Evolutionary conservation across 441 rosid species (phyloP).

Genomic region (Erodium trifolium): DNA sequence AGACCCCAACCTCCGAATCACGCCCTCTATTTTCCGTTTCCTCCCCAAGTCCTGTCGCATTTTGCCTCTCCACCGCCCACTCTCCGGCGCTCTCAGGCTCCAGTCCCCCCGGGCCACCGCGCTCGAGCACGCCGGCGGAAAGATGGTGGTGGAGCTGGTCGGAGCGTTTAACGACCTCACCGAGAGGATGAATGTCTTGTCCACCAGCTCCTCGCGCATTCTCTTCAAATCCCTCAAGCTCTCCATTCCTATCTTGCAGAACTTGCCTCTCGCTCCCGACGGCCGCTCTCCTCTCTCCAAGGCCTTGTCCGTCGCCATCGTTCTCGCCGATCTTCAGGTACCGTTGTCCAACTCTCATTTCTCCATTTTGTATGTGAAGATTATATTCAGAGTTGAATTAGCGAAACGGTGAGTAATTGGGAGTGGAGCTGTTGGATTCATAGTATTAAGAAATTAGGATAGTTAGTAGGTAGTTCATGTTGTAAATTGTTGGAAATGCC

Average conservation of each 20-base stretch:
- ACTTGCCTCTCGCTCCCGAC: constrained; percentile 52
- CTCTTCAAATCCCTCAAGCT: constrained; percentile 81
- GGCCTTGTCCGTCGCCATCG: constrained; percentile 71
- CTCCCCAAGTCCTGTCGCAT: neutral
- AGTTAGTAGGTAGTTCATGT: no score
- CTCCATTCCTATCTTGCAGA: constrained; percentile 67
- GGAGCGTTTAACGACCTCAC: constrained; percentile 86
- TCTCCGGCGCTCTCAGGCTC: constrained; percentile 1
- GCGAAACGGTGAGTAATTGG: neutral
- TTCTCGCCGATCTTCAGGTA: constrained; percentile 92
- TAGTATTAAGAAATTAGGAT: no score
- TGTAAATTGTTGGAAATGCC: neutral
- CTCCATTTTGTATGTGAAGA: neutral
- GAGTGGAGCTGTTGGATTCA: neutral
- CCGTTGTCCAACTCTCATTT: neutral
- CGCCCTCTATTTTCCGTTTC: neutral
- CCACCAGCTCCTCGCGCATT: constrained; percentile 65
- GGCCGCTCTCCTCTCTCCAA: constrained; percentile 73
- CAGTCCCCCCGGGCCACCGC: constrained; percentile 16
- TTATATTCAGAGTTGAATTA: neutral
- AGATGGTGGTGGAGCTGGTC: constrained; percentile 97
- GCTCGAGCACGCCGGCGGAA: constrained; percentile 70
- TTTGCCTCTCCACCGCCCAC: neutral
- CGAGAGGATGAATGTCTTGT: constrained; percentile 71
- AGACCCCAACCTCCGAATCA: neutral